Evolutionary conservation across 345 rosid genomes (phyloP), one percentile per base, ranked within the genome.

Genomic region (Populus nigra): DNA sequence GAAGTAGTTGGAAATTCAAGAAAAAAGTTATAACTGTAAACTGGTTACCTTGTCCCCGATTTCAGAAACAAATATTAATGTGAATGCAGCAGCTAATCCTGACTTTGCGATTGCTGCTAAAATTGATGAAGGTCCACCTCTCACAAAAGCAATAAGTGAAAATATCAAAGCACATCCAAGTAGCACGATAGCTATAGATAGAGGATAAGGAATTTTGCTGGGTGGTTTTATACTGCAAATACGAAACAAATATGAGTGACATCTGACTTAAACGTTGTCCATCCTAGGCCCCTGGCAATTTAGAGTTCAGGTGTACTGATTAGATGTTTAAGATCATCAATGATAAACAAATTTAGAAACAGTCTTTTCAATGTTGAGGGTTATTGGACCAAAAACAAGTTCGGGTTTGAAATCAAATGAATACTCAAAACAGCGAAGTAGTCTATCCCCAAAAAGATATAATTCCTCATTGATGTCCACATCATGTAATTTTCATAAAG

Each of bases 31-130:
- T 43, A 4, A 73, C 3, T 43, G 65, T 59, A 66, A 78, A 36
- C 43, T 43, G 39, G 72, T 71, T 88, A 93, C 99, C 99, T 93
- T 96, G 88, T 93, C 99, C 76, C 99, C 99, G 41, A 96, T 93
- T 87, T 96, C 99, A 15, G 99, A 96, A 78, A 96, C 96, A 88
- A 93, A 92, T 81, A 96, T 96, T 68, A 96, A 84, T 29, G 91
- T 86, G 93, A 96, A 96, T 70, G 99, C 99, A 78, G 99, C 99
- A 39, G 98, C 89, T 80, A 96, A 89, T 77, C 99, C 99, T 61
- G 99, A 93, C 86, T 96, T 96, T 68, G 99, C 87, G 53, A 93
- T 88, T 13, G 96, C 92, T 65, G 98, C 91, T 80, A 96, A 81
- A 82, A 88, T 80, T 41, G 93, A 88, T 33, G 94, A 87, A 68